phyloP scores from a whole-genome alignment of 2,329 filamentous ascomycete species.

The Stemphylium vesicarium region DNA sequence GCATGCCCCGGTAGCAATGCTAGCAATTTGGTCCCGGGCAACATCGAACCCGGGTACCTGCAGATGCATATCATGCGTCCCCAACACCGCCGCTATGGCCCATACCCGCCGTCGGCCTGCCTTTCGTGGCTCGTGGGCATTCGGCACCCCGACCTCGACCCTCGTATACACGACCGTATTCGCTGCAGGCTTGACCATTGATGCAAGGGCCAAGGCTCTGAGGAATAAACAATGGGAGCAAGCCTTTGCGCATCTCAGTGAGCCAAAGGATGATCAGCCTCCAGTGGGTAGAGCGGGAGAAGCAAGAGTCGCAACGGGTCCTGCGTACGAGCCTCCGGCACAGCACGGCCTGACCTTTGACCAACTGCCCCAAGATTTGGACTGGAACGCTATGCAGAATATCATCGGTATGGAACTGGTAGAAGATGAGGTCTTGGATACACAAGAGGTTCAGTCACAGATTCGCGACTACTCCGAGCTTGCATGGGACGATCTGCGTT shows the following conservation, averaged over 20 bases:
- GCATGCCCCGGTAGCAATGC: slow-evolving; percentile 62
- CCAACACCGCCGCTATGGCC: slow-evolving; percentile 56
- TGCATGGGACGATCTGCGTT: slow-evolving; percentile 38
- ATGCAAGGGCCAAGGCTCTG: slow-evolving; percentile 63
- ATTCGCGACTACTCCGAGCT: slow-evolving; percentile 20
- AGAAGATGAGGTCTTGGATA: slow-evolving; percentile 24
- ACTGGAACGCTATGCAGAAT: slow-evolving; percentile 29
- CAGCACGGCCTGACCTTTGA: slow-evolving; percentile 14
- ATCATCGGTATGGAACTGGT: slow-evolving; percentile 35
- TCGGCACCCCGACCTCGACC: slow-evolving; percentile 63
- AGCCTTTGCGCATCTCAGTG: slow-evolving; percentile 56
- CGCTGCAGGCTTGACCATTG: slow-evolving; percentile 68
- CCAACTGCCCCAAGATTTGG: slow-evolving; percentile 22
- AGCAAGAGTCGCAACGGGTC: background rate
- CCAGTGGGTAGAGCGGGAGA: background rate
- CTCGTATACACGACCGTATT: slow-evolving; percentile 72
- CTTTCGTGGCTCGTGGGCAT: slow-evolving; percentile 58
- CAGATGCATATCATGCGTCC: slow-evolving; percentile 67
- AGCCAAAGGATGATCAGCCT: slow-evolving; percentile 3
- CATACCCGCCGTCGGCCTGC: slow-evolving; percentile 60
- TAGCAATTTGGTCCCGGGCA: slow-evolving; percentile 71
- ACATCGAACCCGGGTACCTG: slow-evolving; percentile 66
- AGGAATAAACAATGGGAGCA: slow-evolving; percentile 66
- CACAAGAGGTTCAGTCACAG: slow-evolving; percentile 21
- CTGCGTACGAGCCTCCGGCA: background rate